Base-by-base conservation (phyloP, 2,329 filamentous ascomycete genomes). In the Chaetothyriales sp. region DNA sequence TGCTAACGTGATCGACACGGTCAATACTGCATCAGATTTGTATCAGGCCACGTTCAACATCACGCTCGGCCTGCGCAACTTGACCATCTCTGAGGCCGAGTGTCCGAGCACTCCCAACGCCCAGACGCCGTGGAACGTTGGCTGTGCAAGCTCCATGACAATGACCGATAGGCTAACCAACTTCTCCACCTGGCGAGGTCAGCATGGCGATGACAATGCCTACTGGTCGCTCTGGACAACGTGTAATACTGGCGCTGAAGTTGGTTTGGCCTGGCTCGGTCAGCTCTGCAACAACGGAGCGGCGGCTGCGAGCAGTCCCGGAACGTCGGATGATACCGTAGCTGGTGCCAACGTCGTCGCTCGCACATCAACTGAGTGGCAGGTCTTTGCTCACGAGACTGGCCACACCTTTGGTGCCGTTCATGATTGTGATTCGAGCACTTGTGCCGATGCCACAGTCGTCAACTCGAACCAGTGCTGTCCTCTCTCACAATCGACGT, bases 21-120 rank as follows among this genome's bases (percentile, higher is more conserved):
- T 98, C 65, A 95, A 94, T 68, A 74, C 80, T 44, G 92, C 92
- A 0, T 95, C 90, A 1, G 78, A 81, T 55, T 70, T 95, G 8
- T 98, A 92, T 63, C 92, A 98, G 66, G 79, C 75, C 59, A 85
- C 85, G 6, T 96, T 98, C 71, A 95, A 95, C 67, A 90, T 98
- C 60, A 90, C 89, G 0, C 79, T 98, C 36, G 92, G 88, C 44
- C 79, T 98, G 53, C 80, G 83, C 59, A 94, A 95, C 62, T 68
- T 98, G 49, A 84, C 87, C 26, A 78, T 95, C 54, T 86, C 79
- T 51, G 79, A 86, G 44, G 67, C 75, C 3, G 71, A 73, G n/a
- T 98, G 92, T 62, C 86, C 90, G 0, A 78, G 78, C 3, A 77
- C 79, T 0, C 70, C 83, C 5, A 74, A 81, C 8, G 63, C 77